phyloP scores from a whole-genome alignment of 306 rosid genomes.

The Begonia loranthoides region DNA sequence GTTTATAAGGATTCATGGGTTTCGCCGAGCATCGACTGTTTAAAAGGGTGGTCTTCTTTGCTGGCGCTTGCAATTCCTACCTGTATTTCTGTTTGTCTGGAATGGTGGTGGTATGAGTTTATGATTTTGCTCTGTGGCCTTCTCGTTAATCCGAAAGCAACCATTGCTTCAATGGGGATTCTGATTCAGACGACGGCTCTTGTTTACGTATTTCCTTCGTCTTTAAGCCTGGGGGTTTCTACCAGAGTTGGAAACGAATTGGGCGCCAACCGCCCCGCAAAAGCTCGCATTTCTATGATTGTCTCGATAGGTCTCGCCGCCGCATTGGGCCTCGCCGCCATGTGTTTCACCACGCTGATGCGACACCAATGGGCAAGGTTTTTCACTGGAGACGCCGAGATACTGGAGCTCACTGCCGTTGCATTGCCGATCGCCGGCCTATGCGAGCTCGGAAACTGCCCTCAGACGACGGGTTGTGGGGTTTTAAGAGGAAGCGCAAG shows the following conservation, averaged over 20 bases:
- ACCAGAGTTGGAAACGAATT: constrained; percentile 67
- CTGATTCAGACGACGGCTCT: constrained; percentile 76
- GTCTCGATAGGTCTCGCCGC: constrained; percentile 45
- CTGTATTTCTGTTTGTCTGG: constrained; percentile 87
- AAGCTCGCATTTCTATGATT: constrained; percentile 66
- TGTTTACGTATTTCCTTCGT: constrained; percentile 78
- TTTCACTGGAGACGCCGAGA: constrained; percentile 53
- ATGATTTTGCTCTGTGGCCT: constrained; percentile 86
- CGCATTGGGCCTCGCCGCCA: constrained; percentile 51
- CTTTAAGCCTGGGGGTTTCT: constrained; percentile 78
- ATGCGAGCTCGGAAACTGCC: constrained; percentile 95
- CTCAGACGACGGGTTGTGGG: constrained; percentile 87
- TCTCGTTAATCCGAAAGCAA: constrained; percentile 58
- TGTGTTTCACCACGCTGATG: constrained; percentile 50
- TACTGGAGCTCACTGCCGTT: constrained; percentile 52
- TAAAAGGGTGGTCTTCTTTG: constrained; percentile 61
- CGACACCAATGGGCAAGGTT: constrained; percentile 73
- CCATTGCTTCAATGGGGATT: constrained; percentile 87
- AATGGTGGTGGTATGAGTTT: constrained; percentile 99
- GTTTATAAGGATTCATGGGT: constrained; percentile 89
- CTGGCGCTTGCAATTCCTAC: constrained; percentile 66
- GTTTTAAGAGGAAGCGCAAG: constrained; percentile 79
- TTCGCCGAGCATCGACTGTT: constrained; percentile 49
- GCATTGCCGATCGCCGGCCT: constrained; percentile 78
- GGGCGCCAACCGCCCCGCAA: constrained; percentile 65